Evolutionary conservation across 148 eudicot species (phyloP).

Genomic region (Vaccinium vitisidaea): DNA sequence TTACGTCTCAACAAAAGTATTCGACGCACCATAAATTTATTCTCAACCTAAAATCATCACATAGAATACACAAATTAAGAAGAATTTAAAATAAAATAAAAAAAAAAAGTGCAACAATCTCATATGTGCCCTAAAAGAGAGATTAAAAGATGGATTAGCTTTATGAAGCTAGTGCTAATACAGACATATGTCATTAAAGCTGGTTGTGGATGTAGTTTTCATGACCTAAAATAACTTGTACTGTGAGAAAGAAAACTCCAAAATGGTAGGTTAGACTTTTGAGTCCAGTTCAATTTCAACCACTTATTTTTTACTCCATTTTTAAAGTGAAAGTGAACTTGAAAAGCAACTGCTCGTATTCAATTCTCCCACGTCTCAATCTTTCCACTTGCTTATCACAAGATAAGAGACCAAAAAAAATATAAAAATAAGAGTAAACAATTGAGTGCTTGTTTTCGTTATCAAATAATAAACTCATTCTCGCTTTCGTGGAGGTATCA

Average conservation of each 20-base stretch:
- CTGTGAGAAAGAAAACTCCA: not conserved
- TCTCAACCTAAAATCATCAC: no score
- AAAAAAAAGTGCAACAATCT: not conserved
- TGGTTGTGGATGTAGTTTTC: not conserved
- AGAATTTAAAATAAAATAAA: not conserved
- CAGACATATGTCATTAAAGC: not conserved
- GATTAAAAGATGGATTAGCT: not conserved
- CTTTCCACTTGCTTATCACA: not conserved
- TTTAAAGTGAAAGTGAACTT: not conserved
- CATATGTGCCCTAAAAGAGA: not conserved
- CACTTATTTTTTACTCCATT: not conserved
- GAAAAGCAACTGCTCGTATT: slow-evolving; percentile 2
- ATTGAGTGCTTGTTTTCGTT: no score
- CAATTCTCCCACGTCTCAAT: not conserved
- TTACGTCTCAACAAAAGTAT: no score
- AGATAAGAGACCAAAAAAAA: not conserved
- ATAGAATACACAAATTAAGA: not conserved
- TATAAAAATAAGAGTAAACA: no score
- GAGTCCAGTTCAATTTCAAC: not conserved
- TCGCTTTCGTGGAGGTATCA: no score
- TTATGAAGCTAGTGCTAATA: not conserved
- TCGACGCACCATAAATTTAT: no score
- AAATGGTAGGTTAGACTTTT: not conserved
- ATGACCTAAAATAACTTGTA: not conserved
- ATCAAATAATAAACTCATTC: no score